Evolutionary conservation across 345 rosid species (phyloP).

Genomic region (Moringa oleifera): DNA sequence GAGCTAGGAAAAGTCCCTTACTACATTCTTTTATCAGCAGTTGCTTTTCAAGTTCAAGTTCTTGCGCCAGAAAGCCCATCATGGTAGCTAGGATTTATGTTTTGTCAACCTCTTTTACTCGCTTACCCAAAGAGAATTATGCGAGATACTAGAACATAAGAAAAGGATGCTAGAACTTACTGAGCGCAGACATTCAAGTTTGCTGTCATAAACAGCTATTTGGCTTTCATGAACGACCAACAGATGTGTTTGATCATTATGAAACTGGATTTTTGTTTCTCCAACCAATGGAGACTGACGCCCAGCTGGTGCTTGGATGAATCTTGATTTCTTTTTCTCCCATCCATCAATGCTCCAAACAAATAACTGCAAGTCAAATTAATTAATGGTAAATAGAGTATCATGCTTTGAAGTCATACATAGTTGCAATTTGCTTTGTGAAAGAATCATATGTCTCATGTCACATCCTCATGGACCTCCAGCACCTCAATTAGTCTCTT

Average conservation of each 20-base stretch:
- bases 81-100: background rate
- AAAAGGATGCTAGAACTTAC: conserved; percentile 19
- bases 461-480: too few species aligned
- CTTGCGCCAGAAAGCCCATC: too few species aligned
- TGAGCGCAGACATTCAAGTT: conserved; percentile 37
- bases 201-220: conserved; percentile 38
- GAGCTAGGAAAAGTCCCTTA: too few species aligned
- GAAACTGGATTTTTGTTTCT: conserved; percentile 48
- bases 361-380: background rate
- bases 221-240: conserved; percentile 44
- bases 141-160: background rate
- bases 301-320: background rate
- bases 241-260: conserved; percentile 39
- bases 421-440: too few species aligned
- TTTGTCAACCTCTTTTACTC: background rate
- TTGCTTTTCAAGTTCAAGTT: too few species aligned
- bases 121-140: background rate
- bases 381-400: too few species aligned
- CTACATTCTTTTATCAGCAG: too few species aligned
- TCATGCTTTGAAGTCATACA: background rate
- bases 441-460: too few species aligned
- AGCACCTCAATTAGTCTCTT: too few species aligned
- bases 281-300: conserved; percentile 32
- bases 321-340: background rate
- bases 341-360: background rate